A percentile compares a stretch with the other conserved stretches of the same genome.
phyloP scores from a whole-genome alignment of 257 asterid species.

The Forsythia suspensa region DNA sequence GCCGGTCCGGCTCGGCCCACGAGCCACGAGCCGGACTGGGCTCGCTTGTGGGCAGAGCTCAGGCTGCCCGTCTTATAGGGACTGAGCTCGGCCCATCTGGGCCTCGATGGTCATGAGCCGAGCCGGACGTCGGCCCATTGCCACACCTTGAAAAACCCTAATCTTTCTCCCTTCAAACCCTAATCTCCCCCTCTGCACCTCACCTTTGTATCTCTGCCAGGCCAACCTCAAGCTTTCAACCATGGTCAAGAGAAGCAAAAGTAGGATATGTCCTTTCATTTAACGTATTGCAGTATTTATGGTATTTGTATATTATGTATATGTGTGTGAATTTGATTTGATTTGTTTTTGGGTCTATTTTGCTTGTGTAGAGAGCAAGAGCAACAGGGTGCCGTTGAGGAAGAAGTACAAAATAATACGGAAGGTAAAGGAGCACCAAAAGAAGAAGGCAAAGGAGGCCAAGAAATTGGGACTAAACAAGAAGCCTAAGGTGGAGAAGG shows the following conservation, averaged over 20 bases:
- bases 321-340: neutral
- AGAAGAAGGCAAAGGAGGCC: slow-evolving; percentile 87
- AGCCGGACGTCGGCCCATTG: no score
- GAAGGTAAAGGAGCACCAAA: slow-evolving; percentile 91
- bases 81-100: no score
- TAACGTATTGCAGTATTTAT: neutral
- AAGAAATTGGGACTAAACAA: slow-evolving; percentile 61
- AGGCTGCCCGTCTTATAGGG: no score
- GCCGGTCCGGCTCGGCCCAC: no score
- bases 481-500: slow-evolving; percentile 77
- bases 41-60: no score
- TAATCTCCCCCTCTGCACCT: neutral
- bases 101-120: no score
- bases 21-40: no score
- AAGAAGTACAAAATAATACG: slow-evolving; percentile 76
- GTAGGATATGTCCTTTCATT: slow-evolving; percentile 29
- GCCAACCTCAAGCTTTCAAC: neutral
- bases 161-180: no score
- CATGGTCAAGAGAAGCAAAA: slow-evolving; percentile 84
- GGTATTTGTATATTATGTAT: neutral
- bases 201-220: neutral
- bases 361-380: slow-evolving; percentile 73
- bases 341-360: neutral
- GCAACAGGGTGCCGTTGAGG: slow-evolving; percentile 80
- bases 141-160: no score